Evolutionary conservation across 2,329 filamentous ascomycete species (phyloP).

Genomic region (Ceratocystis diversiconidia): DNA sequence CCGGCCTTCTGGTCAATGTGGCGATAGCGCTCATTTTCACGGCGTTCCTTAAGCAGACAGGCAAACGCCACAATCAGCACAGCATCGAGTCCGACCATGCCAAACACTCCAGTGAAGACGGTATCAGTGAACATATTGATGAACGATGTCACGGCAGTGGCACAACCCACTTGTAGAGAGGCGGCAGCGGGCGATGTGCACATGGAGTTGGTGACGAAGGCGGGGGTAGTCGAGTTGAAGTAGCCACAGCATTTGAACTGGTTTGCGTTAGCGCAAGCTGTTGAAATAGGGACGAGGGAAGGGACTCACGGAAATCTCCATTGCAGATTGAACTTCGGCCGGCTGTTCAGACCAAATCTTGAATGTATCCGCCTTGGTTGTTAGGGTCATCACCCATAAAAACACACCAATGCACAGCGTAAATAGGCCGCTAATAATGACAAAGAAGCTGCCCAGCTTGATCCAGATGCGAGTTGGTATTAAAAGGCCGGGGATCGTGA

Average conservation of each 20-base stretch:
- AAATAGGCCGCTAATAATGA: constrained; percentile 47
- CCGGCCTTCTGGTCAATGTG: constrained; percentile 70
- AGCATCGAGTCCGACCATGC: constrained; percentile 58
- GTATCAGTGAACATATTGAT: constrained; percentile 58
- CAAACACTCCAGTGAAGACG: constrained; percentile 68
- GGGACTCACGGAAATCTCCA: constrained; percentile 51
- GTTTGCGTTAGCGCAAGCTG: neutral
- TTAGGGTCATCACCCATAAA: constrained; percentile 61
- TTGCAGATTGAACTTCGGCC: constrained; percentile 45
- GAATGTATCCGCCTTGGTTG: constrained; percentile 47
- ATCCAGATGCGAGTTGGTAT: constrained; percentile 55
- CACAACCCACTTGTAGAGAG: constrained; percentile 55
- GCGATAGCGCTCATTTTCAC: constrained; percentile 63
- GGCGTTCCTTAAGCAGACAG: constrained; percentile 66
- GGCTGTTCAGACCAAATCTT: constrained; percentile 46
- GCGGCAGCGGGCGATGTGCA: constrained; percentile 60
- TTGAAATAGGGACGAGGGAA: neutral
- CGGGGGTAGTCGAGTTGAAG: constrained; percentile 54
- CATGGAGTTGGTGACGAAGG: constrained; percentile 53
- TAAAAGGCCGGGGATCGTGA: constrained; percentile 57
- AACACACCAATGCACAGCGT: constrained; percentile 51
- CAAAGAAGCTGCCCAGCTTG: constrained; percentile 51
- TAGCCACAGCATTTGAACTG: constrained; percentile 74
- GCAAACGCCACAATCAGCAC: constrained; percentile 56
- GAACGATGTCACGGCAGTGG: constrained; percentile 51